Base-by-base conservation (phyloP, 164 flowering plant species). In the Stephania japonica region DNA sequence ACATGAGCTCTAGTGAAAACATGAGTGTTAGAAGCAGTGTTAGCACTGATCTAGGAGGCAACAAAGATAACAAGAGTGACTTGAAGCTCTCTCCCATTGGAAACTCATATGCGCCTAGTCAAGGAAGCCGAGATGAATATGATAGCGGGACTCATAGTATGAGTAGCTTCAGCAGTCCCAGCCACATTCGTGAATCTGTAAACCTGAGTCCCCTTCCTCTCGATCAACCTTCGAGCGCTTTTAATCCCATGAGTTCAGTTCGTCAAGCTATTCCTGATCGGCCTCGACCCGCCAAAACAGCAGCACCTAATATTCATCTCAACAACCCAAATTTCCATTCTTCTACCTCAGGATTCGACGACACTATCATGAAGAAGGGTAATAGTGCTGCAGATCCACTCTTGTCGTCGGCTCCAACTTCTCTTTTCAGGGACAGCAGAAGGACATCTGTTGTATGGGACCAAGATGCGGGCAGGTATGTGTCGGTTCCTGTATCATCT, bases 371-470 rank as follows among this genome's bases (percentile, higher is more conserved):
- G 80, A 84, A 80, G 66, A 87, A 74, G 79, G 82, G 80, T 65
- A 81, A 77, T 74, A 78, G 66, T 43, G 42, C 86, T 43, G 42
- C 86, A 0, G 90, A 89, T 79, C 86, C 87, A 12, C 76, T 86
- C 27, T 70, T 83, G 43, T 72, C 86, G 4, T 87, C 87, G 38
- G 82, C 91, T 7, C 78, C 83, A 11, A 65, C 86, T 67, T 81
- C 92, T 77, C 80, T 88, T 63, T 81, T 88, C 24, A 84, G 95
- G 79, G 98, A 93, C 62, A 83, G 81, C n/a, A 89, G 84, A 79
- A 84, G 90, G 79, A 81, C 97, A 16, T 92, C 97, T 21, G 98
- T 95, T 16, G 86, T 91, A 19, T 95, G 99, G 99, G 98, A 95
- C 76, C 99, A 89, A 79, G 97, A 91, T 81, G 97, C 97, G 12